These are phyloP conservation scores for Ceratobasidium sp. DNA, from an alignment of 1,284 basidiomycete species.

Conservation along the genomic window DNA sequence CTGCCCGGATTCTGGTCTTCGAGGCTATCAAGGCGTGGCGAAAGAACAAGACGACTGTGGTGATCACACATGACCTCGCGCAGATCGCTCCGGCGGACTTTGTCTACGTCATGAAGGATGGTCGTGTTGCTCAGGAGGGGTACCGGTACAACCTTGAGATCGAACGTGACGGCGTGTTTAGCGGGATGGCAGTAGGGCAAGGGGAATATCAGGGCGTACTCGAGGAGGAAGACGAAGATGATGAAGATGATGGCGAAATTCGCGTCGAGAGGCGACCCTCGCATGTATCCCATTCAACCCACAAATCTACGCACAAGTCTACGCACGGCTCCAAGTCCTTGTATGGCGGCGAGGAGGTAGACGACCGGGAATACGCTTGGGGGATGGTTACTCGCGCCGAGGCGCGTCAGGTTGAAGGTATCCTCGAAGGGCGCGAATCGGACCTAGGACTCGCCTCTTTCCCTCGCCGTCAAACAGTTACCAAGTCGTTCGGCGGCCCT, in stretches of 20 bases:
- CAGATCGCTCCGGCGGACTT: constrained; percentile 86
- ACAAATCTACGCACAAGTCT: constrained; percentile 8
- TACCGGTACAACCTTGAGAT: constrained; percentile 81
- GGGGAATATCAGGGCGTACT: constrained; percentile 52
- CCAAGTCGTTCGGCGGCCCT: constrained; percentile 24
- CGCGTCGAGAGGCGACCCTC: constrained; percentile 25
- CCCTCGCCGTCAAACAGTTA: background rate
- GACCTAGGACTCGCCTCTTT: background rate
- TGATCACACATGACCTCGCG: constrained; percentile 96
- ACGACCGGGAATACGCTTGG: constrained; percentile 45
- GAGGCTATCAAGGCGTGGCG: constrained; percentile 90
- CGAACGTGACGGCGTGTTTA: constrained; percentile 64
- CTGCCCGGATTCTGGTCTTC: constrained; percentile 88
- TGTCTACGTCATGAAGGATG: constrained; percentile 91
- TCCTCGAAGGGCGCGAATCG: constrained; percentile 59
- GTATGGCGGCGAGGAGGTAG: constrained; percentile 53
- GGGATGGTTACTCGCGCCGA: constrained; percentile 45
- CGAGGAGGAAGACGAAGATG: constrained; percentile 53
- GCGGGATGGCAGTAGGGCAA: constrained; percentile 60
- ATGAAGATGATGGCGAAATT: constrained; percentile 56
- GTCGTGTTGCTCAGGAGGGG: constrained; percentile 88
- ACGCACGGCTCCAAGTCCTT: constrained; percentile 11
- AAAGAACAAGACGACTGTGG: constrained; percentile 88
- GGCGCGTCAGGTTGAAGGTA: constrained; percentile 57
- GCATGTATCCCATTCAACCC: background rate